These are phyloP conservation scores for Candida sonorensis DNA, from an alignment of 805 yeast species.

Conservation along the genomic window DNA sequence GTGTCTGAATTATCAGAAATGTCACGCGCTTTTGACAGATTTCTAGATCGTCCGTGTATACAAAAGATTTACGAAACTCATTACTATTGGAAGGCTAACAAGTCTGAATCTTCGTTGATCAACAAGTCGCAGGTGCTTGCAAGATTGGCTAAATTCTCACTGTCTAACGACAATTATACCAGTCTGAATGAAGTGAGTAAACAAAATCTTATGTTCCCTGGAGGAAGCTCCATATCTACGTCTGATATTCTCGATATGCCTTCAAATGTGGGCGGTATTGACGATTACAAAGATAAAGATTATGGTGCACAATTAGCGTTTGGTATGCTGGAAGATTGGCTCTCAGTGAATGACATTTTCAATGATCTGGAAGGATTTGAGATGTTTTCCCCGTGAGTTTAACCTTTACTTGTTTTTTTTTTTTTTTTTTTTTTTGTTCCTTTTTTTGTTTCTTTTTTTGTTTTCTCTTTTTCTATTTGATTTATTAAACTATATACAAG, in stretches of 20 bases:
- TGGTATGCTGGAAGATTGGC: slow-evolving; percentile 12
- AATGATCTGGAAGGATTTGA: slow-evolving; percentile 4
- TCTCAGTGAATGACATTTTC: slow-evolving; percentile 7
- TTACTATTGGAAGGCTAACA: slow-evolving; percentile 3
- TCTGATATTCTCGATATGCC: too few relatives aligned
- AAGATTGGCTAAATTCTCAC: too few relatives aligned
- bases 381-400: not conserved
- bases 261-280: not conserved
- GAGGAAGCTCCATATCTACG: too few relatives aligned
- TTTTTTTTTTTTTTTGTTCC: too few relatives aligned
- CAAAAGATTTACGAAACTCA: slow-evolving; percentile 1
- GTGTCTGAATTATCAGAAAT: slow-evolving; percentile 1
- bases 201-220: too few relatives aligned
- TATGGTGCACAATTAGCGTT: not conserved
- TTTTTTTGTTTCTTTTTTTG: too few relatives aligned
- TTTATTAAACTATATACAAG: too few relatives aligned
- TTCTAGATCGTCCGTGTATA: slow-evolving; percentile 1
- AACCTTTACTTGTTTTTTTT: too few relatives aligned
- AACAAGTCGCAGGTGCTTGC: too few relatives aligned
- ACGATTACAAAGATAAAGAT: not conserved
- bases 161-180: too few relatives aligned
- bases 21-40: slow-evolving; percentile 1
- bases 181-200: too few relatives aligned
- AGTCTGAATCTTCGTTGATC: slow-evolving; percentile 1
- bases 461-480: too few relatives aligned